These are phyloP conservation scores for Scheffersomyces parashehatae DNA, from an alignment of 1,139 yeast genomes.

Conservation along the genomic window DNA sequence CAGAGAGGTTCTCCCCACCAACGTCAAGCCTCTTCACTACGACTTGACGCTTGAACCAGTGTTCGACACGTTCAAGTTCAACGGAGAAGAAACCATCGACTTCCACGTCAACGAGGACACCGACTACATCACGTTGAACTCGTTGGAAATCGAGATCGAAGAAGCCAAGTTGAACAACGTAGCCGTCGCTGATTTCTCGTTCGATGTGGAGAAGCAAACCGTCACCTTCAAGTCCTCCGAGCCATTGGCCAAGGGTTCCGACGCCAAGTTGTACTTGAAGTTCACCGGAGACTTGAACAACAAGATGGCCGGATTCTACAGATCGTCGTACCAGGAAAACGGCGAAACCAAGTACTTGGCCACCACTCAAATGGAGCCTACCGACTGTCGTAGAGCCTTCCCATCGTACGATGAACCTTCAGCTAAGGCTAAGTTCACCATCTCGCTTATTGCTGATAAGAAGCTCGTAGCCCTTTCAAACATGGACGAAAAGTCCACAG, in stretches of 20 bases:
- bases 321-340: constrained; percentile 67
- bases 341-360: constrained; percentile 67
- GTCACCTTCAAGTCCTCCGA: constrained; percentile 61
- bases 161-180: constrained; percentile 48
- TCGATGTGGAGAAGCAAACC: constrained; percentile 60
- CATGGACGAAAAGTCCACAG: constrained; percentile 66
- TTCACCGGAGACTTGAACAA: constrained; percentile 69
- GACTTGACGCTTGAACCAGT: constrained; percentile 72
- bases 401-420: constrained; percentile 85
- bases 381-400: constrained; percentile 82
- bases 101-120: constrained; percentile 61
- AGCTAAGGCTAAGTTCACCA: constrained; percentile 70
- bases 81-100: constrained; percentile 66
- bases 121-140: constrained; percentile 55
- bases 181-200: constrained; percentile 27
- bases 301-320: constrained; percentile 76
- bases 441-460: constrained; percentile 60
- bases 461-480: constrained; percentile 71
- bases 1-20: constrained; percentile 70
- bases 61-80: constrained; percentile 67
- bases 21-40: constrained; percentile 74
- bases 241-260: constrained; percentile 45
- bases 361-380: constrained; percentile 84
- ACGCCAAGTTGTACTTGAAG: constrained; percentile 47
- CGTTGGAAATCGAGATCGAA: constrained; percentile 63